These are phyloP conservation scores for Taphrina deformans DNA, from an alignment of 1,139 yeast species.

Conservation along the genomic window DNA sequence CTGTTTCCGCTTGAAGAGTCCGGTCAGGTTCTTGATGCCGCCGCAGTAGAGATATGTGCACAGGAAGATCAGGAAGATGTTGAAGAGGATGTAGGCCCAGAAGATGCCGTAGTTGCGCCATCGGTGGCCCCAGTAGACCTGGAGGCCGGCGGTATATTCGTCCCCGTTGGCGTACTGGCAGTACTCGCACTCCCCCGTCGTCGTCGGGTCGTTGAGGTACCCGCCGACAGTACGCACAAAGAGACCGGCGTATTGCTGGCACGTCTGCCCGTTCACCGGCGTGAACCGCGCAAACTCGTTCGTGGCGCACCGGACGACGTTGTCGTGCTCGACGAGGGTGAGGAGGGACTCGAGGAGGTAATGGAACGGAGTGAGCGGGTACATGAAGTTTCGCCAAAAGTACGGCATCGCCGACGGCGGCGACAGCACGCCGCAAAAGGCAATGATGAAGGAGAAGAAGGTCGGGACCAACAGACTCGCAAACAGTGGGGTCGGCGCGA, in stretches of 20 bases:
- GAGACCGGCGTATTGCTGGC: constrained; percentile 54
- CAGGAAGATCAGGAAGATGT: constrained; percentile 42
- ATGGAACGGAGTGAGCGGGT: constrained; percentile 68
- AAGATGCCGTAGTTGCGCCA: constrained; percentile 66
- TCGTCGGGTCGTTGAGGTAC: constrained; percentile 56
- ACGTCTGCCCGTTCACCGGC: constrained; percentile 57
- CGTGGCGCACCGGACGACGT: constrained; percentile 56
- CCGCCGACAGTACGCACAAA: constrained; percentile 52
- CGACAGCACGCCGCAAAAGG: constrained; percentile 64
- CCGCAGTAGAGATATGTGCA: constrained; percentile 22
- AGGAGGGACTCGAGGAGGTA: constrained; percentile 64
- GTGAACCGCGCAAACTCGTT: constrained; percentile 56
- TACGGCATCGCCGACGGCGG: constrained; percentile 60
- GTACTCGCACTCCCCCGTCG: constrained; percentile 58
- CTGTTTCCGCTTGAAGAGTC: neutral
- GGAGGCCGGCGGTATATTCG: constrained; percentile 53
- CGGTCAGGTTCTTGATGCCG: constrained; percentile 5
- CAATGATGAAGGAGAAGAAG: constrained; percentile 55
- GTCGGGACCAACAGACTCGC: constrained; percentile 60
- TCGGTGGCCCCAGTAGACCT: constrained; percentile 52
- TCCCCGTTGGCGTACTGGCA: constrained; percentile 60
- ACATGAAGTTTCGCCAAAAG: constrained; percentile 67
- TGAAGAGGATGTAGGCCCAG: constrained; percentile 53
- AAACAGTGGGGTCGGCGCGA: constrained; percentile 63
- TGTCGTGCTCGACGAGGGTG: constrained; percentile 55